phyloP scores from a whole-genome alignment of 805 yeast genomes.

The Pichia californica region DNA sequence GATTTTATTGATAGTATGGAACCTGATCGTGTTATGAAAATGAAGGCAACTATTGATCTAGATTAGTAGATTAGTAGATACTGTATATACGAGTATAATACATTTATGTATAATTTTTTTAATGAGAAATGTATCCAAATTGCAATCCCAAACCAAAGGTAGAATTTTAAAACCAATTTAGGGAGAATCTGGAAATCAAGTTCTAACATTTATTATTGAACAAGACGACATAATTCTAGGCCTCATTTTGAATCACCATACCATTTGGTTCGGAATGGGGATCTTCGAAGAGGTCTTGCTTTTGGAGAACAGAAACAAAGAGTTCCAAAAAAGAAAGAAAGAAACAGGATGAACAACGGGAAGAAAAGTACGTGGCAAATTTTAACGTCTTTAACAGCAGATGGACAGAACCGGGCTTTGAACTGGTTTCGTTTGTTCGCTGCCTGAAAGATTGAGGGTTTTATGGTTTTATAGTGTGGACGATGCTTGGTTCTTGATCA shows the following conservation, averaged over 20 bases:
- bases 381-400: no score
- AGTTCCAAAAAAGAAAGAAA: not conserved
- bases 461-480: no score
- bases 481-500: no score
- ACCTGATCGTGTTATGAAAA: constrained; percentile 14
- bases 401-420: no score
- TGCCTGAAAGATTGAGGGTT: no score
- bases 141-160: constrained; percentile 5
- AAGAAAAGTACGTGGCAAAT: no score
- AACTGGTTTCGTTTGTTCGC: no score
- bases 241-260: constrained; percentile 44
- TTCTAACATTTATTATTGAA: not conserved
- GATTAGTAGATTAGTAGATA: constrained; percentile 3
- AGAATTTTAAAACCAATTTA: constrained; percentile 1
- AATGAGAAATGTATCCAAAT: constrained; percentile 8
- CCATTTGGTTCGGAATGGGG: constrained; percentile 34
- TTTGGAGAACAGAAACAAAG: constrained; percentile 1
- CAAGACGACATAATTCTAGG: constrained; percentile 29
- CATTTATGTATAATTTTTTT: no score
- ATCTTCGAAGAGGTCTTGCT: constrained; percentile 43
- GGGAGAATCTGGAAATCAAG: constrained; percentile 6
- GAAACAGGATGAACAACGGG: not conserved
- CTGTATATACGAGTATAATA: no score
- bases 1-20: constrained; percentile 49
- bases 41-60: constrained; percentile 10